Conservation (phyloP, 176 grass and related monocot species). For the Rhynchospora tenuis region DNA sequence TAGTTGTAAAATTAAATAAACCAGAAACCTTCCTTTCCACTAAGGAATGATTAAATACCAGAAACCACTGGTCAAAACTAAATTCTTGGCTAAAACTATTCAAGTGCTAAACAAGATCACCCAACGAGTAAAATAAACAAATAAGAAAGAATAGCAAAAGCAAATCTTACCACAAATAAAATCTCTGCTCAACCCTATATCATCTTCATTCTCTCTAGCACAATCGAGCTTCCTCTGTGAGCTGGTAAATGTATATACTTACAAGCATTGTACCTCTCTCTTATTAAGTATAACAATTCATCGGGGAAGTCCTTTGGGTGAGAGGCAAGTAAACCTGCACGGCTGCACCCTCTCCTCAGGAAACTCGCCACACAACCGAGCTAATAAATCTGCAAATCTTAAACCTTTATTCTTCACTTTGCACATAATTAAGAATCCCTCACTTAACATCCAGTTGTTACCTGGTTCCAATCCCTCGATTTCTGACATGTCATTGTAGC, state of each 20-base stretch:
- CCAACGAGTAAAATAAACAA: not conserved
- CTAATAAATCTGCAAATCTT: constrained; percentile 85
- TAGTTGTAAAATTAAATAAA: not conserved
- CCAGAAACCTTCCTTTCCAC: not conserved
- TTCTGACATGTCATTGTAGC: constrained; percentile 83
- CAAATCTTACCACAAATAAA: constrained; percentile 80
- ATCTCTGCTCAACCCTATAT: constrained; percentile 87
- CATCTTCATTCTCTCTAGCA: constrained; percentile 77
- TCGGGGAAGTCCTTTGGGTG: constrained; percentile 93
- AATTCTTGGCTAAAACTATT: not conserved
- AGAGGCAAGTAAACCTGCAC: constrained; percentile 85
- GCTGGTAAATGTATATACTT: constrained; percentile 88
- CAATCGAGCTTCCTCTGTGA: constrained; percentile 71
- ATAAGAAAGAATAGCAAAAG: constrained; percentile 1
- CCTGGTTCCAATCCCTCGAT: constrained; percentile 9
- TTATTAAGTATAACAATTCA: constrained; percentile 77
- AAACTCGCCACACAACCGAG: constrained; percentile 65
- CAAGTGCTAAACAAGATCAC: not conserved
- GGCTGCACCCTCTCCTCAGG: constrained; percentile 91
- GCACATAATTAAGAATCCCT: constrained; percentile 13
- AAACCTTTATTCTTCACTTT: constrained; percentile 22
- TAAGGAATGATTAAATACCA: not conserved
- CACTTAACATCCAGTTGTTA: not conserved
- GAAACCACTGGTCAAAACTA: too few species aligned
- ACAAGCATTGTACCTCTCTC: constrained; percentile 86